These are phyloP conservation scores for Rhododendron simsii DNA, from an alignment of 148 eudicot genomes.

Conservation along the genomic window DNA sequence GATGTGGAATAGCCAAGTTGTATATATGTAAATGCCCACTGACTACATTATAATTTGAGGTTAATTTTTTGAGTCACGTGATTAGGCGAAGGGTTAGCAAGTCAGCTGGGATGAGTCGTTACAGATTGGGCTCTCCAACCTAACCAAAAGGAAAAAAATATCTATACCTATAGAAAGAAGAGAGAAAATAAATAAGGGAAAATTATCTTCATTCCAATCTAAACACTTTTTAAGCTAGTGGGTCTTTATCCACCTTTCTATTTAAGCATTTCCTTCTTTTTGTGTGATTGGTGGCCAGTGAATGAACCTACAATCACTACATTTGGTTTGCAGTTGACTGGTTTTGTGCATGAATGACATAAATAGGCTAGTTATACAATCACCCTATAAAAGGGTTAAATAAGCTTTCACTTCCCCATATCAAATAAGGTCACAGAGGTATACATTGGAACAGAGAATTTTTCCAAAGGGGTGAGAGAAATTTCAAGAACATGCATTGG, in stretches of 20 bases:
- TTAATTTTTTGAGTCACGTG: too few relatives aligned
- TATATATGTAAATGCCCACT: too few relatives aligned
- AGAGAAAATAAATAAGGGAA: neutral
- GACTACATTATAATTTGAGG: rapidly evolving
- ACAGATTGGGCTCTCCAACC: neutral
- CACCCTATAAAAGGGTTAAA: slow-evolving; percentile 17
- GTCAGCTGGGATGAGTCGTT: too few relatives aligned
- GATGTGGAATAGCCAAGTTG: too few relatives aligned
- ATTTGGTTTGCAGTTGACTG: slow-evolving; percentile 66
- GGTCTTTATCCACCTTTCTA: neutral
- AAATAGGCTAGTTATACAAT: slow-evolving; percentile 18
- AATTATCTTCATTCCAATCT: neutral
- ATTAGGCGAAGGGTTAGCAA: too few relatives aligned
- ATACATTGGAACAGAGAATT: neutral
- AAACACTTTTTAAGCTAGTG: neutral
- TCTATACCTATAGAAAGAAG: neutral
- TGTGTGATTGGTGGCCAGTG: neutral
- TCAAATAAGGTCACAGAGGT: neutral
- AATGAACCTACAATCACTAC: slow-evolving; percentile 30
- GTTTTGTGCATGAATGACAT: slow-evolving; percentile 57
- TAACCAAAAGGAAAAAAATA: neutral
- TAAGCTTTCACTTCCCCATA: neutral
- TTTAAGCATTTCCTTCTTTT: neutral
- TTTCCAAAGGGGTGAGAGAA: neutral
- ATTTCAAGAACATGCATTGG: slow-evolving; percentile 19